phyloP scores from a whole-genome alignment of 2,329 filamentous ascomycete genomes.

The Didymosphaeria variabile region DNA sequence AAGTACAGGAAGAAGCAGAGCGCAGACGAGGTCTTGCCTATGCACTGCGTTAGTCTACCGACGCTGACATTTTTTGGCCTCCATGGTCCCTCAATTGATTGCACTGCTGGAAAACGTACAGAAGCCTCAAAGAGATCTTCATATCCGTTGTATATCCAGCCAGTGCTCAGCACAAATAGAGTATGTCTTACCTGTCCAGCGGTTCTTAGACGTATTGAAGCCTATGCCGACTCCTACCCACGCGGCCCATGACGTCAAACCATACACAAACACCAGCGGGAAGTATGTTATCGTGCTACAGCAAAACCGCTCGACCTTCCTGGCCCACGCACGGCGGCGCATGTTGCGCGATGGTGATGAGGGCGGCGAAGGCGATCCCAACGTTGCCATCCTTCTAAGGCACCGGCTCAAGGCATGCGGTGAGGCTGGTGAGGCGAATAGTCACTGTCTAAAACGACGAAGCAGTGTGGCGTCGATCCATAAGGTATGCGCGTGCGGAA shows the following conservation, averaged over 20 bases:
- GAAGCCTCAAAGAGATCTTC: neutral
- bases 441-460: constrained; percentile 9
- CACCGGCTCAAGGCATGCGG: constrained; percentile 37
- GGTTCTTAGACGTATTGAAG: constrained; percentile 43
- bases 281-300: constrained; percentile 82
- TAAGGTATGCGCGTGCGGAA: constrained; percentile 8
- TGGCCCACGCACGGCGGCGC: constrained; percentile 63
- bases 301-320: constrained; percentile 82
- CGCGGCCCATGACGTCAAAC: constrained; percentile 90
- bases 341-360: constrained; percentile 49
- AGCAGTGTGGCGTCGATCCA: constrained; percentile 26
- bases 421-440: constrained; percentile 19
- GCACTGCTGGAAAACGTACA: neutral
- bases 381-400: constrained; percentile 47
- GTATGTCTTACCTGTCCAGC: constrained; percentile 46
- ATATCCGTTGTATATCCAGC: neutral
- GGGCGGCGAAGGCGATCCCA: constrained; percentile 51
- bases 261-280: constrained; percentile 88
- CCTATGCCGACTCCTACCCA: constrained; percentile 85
- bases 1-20: constrained; percentile 76
- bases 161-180: neutral
- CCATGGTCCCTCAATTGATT: neutral
- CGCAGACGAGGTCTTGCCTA: constrained; percentile 61
- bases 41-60: constrained; percentile 34
- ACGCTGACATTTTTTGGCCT: neutral